Percentiles rank a stretch among this genome's conserved stretches.
These are phyloP conservation scores for Fusarium chaquense DNA, from an alignment of 2,329 filamentous ascomycete genomes.

Conservation along the genomic window DNA sequence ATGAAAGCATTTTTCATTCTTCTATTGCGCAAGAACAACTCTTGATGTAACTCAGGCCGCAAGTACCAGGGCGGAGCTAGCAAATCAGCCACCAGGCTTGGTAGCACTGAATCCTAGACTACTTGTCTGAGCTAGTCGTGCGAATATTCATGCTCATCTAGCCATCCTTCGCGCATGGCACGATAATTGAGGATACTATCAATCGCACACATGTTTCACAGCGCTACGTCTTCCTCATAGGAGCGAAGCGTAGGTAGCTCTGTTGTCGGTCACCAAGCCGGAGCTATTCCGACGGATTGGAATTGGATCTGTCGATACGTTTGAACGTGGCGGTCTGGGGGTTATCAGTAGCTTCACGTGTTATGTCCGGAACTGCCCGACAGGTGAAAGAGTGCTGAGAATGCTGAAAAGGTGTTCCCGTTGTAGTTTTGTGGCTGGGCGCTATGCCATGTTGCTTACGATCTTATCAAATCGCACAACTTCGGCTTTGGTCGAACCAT, in stretches of 20 bases:
- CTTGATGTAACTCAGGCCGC: constrained; percentile 24
- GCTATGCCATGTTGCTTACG: constrained; percentile 12
- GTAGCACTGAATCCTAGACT: background rate
- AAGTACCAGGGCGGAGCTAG: constrained; percentile 30
- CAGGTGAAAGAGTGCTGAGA: constrained; percentile 25
- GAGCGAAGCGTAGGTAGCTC: constrained; percentile 23
- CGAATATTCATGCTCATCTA: constrained; percentile 6
- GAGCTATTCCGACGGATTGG: constrained; percentile 2
- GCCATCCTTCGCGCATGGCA: background rate
- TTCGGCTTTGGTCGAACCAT: constrained; percentile 8
- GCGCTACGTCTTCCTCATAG: constrained; percentile 17
- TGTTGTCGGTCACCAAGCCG: constrained; percentile 29
- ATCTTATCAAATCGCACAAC: constrained; percentile 8
- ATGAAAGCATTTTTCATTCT: background rate
- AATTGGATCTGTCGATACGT: constrained; percentile 31
- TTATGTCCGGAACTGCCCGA: constrained; percentile 26
- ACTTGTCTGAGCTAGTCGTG: constrained; percentile 4
- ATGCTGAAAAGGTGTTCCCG: constrained; percentile 23
- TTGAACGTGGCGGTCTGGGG: constrained; percentile 11
- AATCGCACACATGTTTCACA: background rate
- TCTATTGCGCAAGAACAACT: background rate
- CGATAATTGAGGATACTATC: constrained; percentile 5
- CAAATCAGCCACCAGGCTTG: constrained; percentile 17
- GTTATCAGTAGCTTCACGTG: constrained; percentile 23
- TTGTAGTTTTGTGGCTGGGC: constrained; percentile 19